Conservation (phyloP, 371 early-diverging fungal species). For the Entomophthora muscae region DNA sequence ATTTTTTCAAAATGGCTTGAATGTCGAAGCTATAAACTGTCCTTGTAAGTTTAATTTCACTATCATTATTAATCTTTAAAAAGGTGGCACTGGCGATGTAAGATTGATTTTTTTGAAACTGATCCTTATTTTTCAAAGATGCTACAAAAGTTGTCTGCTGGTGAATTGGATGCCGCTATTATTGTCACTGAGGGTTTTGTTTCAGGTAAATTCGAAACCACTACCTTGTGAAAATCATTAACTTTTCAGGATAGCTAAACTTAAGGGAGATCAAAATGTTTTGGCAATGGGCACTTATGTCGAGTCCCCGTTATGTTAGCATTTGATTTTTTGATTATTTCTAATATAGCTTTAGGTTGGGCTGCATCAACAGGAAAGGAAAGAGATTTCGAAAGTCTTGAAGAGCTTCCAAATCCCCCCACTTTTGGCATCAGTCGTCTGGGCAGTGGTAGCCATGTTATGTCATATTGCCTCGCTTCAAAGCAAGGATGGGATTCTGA, state of each 20-base stretch:
- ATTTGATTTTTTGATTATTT: neutral
- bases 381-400: neutral
- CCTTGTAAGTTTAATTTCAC: neutral
- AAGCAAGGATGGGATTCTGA: neutral
- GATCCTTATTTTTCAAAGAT: neutral
- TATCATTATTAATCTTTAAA: neutral
- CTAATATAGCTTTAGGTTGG: neutral
- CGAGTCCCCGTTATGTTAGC: neutral
- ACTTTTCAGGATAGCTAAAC: neutral
- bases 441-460: conserved; percentile 2
- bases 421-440: conserved; percentile 1
- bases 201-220: neutral
- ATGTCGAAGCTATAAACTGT: conserved; percentile 2
- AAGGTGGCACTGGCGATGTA: conserved; percentile 4
- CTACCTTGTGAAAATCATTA: neutral
- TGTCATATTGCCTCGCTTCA: neutral
- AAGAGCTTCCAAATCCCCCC: neutral
- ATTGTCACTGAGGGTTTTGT: conserved; percentile 5
- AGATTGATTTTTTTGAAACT: neutral
- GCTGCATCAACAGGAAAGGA: conserved; percentile 5
- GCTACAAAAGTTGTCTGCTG: neutral
- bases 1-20: neutral
- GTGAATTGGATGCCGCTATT: neutral
- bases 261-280: conserved; percentile 3
- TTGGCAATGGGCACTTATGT: neutral